Percentiles rank a stretch among this genome's conserved stretches.
These are phyloP conservation scores for Euryodendron excelsum DNA, from an alignment of 148 eudicot species.

Conservation along the genomic window DNA sequence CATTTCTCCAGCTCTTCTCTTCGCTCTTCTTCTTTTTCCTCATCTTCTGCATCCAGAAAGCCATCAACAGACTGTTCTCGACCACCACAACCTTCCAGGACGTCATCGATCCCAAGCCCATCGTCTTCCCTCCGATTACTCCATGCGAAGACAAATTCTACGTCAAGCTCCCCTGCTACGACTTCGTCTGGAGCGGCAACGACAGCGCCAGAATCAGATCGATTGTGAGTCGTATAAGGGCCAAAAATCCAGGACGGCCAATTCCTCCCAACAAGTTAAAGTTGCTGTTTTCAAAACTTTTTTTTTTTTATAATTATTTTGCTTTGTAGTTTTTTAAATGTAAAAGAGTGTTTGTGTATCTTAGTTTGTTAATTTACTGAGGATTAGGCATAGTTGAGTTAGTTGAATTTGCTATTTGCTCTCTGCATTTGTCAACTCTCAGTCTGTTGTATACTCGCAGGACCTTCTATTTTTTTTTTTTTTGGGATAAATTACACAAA, in stretches of 20 bases:
- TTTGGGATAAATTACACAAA: too few relatives aligned
- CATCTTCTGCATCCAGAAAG: conserved; percentile 60
- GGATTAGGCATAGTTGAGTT: too few relatives aligned
- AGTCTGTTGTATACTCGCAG: too few relatives aligned
- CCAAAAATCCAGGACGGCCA: conserved; percentile 68
- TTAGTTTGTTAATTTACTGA: too few relatives aligned
- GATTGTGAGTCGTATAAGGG: conserved; percentile 51
- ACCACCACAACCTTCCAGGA: conserved; percentile 44
- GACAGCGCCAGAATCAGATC: conserved; percentile 29
- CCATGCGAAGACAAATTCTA: conserved; percentile 61
- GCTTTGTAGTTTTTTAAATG: too few relatives aligned
- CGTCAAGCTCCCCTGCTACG: conserved; percentile 59
- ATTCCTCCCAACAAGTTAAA: conserved; percentile 59
- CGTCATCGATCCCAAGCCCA: conserved; percentile 44
- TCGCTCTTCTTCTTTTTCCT: conserved; percentile 76
- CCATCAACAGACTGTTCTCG: conserved; percentile 38
- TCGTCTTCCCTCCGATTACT: conserved; percentile 52
- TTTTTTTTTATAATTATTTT: neutral
- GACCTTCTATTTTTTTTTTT: too few relatives aligned
- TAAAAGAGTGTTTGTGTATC: too few relatives aligned
- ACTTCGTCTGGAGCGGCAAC: conserved; percentile 76
- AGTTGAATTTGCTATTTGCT: too few relatives aligned
- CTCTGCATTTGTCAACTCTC: too few relatives aligned
- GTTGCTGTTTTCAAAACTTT: neutral
- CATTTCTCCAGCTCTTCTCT: conserved; percentile 69